Conservation (phyloP, 805 yeast genomes). For the Suhomyces vadensis region DNA sequence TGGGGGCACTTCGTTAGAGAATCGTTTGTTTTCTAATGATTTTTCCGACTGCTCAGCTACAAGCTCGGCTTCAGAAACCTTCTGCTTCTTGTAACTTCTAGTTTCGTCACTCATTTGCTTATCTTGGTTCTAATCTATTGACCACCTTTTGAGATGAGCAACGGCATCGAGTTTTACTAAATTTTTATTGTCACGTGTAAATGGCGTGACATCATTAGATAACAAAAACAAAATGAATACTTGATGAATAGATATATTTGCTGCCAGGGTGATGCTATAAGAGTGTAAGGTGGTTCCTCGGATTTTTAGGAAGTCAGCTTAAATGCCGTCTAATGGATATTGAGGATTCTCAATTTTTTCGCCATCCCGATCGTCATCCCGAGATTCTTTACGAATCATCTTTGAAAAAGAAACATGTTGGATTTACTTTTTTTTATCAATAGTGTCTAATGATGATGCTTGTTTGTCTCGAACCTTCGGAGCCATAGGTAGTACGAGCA, state of each 20-base stretch:
- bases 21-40: slow-evolving; percentile 28
- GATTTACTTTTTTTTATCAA: too few relatives aligned
- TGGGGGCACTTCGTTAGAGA: slow-evolving; percentile 20
- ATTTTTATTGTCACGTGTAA: background rate
- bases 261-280: too few relatives aligned
- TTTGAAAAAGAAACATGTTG: too few relatives aligned
- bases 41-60: slow-evolving; percentile 71
- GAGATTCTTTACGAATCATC: too few relatives aligned
- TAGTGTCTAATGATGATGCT: too few relatives aligned
- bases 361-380: too few relatives aligned
- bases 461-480: too few relatives aligned
- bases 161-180: background rate
- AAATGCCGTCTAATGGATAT: too few relatives aligned
- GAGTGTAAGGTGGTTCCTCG: too few relatives aligned
- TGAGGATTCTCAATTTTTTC: too few relatives aligned
- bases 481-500: too few relatives aligned
- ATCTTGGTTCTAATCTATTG: background rate
- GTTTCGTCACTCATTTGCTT: slow-evolving; percentile 20
- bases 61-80: slow-evolving; percentile 51
- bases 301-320: too few relatives aligned
- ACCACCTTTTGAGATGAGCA: background rate
- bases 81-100: slow-evolving; percentile 51
- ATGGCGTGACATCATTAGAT: background rate
- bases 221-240: background rate
- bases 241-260: background rate